A percentile compares a stretch with the other conserved stretches of the same genome.
Conservation (phyloP, 345 rosid genomes). For the Corymbia maculata region DNA sequence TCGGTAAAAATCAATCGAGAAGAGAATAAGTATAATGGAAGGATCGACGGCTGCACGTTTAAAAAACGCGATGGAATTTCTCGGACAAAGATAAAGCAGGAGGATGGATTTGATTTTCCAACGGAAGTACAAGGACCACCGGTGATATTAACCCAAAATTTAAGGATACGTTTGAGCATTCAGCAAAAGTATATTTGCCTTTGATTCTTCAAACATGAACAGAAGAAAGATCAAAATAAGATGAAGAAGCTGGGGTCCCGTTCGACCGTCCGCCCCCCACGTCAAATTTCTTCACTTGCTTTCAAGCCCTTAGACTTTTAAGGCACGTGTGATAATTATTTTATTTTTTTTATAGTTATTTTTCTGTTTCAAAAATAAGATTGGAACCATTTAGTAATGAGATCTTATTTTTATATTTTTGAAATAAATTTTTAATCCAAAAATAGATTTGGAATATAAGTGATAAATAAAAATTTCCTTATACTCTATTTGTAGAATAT, state of each 20-base stretch:
- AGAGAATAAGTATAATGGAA: background rate
- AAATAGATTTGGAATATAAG: too few species aligned
- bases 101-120: accelerated
- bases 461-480: too few species aligned
- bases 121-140: background rate
- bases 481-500: too few species aligned
- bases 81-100: background rate
- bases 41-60: background rate
- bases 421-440: too few species aligned
- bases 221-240: background rate
- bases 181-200: accelerated
- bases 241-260: background rate
- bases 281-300: background rate
- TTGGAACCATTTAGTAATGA: background rate
- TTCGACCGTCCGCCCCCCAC: background rate
- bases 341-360: too few species aligned
- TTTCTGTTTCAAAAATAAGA: background rate
- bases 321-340: background rate
- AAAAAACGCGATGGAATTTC: background rate
- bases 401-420: too few species aligned
- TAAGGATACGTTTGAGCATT: accelerated
- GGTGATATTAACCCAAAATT: background rate
- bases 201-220: background rate
- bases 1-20: accelerated
- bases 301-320: background rate